Evolutionary conservation across 768 basidiomycete species (phyloP), one percentile per base, ranked within the genome.

Genomic region (Exidia glandulosa): DNA sequence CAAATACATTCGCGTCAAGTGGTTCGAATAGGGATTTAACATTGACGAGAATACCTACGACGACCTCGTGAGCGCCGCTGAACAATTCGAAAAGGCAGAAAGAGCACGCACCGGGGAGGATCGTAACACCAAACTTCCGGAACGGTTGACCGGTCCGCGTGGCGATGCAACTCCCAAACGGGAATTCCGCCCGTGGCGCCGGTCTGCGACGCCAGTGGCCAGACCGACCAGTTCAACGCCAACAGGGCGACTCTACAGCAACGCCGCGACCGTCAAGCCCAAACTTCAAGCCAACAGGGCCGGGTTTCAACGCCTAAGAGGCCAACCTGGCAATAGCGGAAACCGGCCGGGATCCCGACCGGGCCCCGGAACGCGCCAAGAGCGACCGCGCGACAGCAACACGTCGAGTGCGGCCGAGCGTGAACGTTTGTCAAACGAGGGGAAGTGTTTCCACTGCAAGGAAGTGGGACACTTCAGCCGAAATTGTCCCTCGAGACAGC

Each of bases 81-180:
- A 73, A 33, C 33, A 66, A 0, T 65, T 71, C n/a, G 75, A 79
- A 36, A 69, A 74, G 0, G 65, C 74, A 0, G 65, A 68, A 10
- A 59, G 64, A 63, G 41, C 41, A 1, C 41, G 41, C 16, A 23
- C 41, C 2, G 41, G 41, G 2, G 10, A 19, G 1, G 41, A 45
- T 6, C 7, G 16, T 0, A 12, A 19, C 19, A 12, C 23, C 12
- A 12, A 45, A 1, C 16, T 19, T 0, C 23, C 41, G 1, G 41
- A 45, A 14, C 41, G 41, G 41, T 45, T 2, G 6, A 45, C 16
- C 19, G 41, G 1, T n/a, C n/a, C 41, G 41, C 1, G 19, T 23
- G 23, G 41, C 41, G 0, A 1, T 19, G 36, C 10, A 19, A 2
- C 19, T 19, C 1, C 41, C 6, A 4, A 45, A 4, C 10, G 3